Base-by-base conservation (phyloP, 345 rosid species). In the Theobroma cacao region DNA sequence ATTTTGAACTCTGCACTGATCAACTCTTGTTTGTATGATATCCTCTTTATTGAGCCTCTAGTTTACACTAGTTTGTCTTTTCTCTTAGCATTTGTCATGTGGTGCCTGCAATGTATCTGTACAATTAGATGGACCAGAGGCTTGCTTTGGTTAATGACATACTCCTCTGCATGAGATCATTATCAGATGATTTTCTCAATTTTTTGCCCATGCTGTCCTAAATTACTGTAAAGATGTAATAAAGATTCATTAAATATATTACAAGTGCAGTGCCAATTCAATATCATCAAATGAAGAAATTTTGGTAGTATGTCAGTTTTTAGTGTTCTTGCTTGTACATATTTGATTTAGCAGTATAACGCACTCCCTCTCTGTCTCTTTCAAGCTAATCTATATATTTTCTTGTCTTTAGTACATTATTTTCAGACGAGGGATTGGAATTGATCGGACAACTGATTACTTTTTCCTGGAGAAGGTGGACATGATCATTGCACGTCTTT, bases 391-490 rank as follows among this genome's bases (percentile, higher is more conserved):
- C 47, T 30, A 38, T 50, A 36, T 31, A 70, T 12, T 20, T 45
- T 55, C 77, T 79, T 24, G 17, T 77, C 82, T 67, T 73, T 76
- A 95, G 99, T 95, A 90, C 70, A 86, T 95, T 74, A 92, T 95
- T 83, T 95, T 95, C 87, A 89, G 98, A 74, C 93, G 98, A 45
- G 98, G 98, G 61, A 89, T 95, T 69, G 98, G 98, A 76, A 63
- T 93, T 75, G 98, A 95, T 87, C 83, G 69, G 78, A 95, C 94
- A 76, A 87, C 92, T 3, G 93, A 88, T 83, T 93, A 81, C 82
- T 95, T 95, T 86, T 80, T 92, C 88, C 83, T 89, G 95, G 95
- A 90, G 86, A 93, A 92, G 81, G 84, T 95, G 77, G 94, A 95
- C 85, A 87, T 92, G 83, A 84, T 95, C 64, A 91, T 95, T 78